These are phyloP conservation scores for Lachnellula occidentalis DNA, from an alignment of 2,329 filamentous ascomycete species.

Conservation along the genomic window DNA sequence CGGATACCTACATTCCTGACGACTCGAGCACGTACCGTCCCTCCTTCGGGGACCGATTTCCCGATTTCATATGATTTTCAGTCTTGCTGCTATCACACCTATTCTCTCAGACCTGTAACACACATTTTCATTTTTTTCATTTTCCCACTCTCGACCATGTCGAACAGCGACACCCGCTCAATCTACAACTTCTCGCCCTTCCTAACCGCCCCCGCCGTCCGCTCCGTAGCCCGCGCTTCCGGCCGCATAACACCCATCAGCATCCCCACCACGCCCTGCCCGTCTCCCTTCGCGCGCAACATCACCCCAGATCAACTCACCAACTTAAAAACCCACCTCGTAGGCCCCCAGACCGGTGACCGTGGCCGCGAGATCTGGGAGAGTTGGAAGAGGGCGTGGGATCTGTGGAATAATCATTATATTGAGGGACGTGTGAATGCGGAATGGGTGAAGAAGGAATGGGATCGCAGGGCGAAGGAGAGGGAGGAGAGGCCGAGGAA, in stretches of 20 bases:
- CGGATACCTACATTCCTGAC: constrained; percentile 12
- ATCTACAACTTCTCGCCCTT: constrained; percentile 18
- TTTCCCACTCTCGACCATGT: no score
- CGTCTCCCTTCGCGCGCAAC: constrained; percentile 18
- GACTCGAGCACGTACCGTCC: constrained; percentile 1
- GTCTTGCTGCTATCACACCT: no score
- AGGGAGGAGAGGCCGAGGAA: constrained; percentile 7
- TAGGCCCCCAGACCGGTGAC: not conserved
- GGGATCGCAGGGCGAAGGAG: constrained; percentile 11
- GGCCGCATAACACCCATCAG: not conserved
- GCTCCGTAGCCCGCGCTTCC: not conserved
- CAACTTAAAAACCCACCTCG: constrained; percentile 9
- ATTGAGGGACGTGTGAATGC: constrained; percentile 24
- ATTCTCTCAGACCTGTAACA: no score
- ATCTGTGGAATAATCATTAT: constrained; percentile 29
- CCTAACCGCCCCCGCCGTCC: constrained; percentile 12
- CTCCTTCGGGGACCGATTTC: not conserved
- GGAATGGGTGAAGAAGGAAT: constrained; percentile 19
- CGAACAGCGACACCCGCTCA: not conserved
- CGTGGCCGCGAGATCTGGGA: constrained; percentile 23
- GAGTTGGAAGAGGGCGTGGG: constrained; percentile 29
- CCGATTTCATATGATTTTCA: not conserved
- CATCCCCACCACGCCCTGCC: constrained; percentile 16
- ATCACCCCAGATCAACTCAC: constrained; percentile 15
- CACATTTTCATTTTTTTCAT: no score